Evolutionary conservation across 305 asterid genomes (phyloP).

Genomic region (Fraxinus latifolia): DNA sequence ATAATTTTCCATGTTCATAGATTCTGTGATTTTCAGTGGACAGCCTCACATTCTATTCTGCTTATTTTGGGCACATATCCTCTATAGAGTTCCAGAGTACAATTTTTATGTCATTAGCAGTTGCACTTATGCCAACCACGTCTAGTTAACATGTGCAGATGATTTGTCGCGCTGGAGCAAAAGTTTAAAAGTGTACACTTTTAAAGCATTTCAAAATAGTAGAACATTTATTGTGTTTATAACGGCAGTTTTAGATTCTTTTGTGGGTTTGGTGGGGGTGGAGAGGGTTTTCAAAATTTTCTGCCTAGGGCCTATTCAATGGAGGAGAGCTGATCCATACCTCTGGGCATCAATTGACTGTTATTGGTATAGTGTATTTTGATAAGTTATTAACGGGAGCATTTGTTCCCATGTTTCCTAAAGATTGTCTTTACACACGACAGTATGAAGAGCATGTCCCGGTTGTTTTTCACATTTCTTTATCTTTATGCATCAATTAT

Average conservation of each 20-base stretch:
- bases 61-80: neutral
- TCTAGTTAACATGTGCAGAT: neutral
- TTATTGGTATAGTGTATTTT: neutral
- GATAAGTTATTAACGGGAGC: neutral
- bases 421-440: neutral
- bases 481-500: conserved; percentile 18
- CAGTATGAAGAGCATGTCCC: neutral
- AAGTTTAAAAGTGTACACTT: neutral
- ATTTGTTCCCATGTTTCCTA: neutral
- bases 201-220: neutral
- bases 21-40: neutral
- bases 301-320: neutral
- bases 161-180: neutral
- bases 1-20: neutral
- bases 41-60: neutral
- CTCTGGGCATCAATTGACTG: neutral
- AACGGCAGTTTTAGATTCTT: neutral
- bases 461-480: neutral
- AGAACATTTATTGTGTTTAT: neutral
- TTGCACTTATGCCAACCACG: neutral
- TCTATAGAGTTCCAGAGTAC: neutral
- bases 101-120: neutral
- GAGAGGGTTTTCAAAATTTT: neutral
- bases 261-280: neutral
- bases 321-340: neutral